Evolutionary conservation across 2,329 filamentous ascomycete genomes (phyloP).

Genomic region (Hypoxylon sp.): DNA sequence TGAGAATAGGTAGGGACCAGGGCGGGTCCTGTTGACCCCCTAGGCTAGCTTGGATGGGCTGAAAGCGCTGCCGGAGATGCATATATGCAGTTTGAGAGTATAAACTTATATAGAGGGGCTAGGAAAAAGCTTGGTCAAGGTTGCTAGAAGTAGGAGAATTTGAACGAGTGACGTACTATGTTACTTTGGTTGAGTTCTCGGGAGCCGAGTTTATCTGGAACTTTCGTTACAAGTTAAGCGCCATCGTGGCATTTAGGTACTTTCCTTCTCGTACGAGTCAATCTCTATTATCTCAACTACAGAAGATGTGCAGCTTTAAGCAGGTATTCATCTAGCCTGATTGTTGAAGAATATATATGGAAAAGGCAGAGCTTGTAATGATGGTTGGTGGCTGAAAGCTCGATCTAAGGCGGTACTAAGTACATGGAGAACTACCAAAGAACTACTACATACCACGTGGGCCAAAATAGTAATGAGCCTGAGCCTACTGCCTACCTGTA

Average conservation of each 20-base stretch:
- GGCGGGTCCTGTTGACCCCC: conserved; percentile 46
- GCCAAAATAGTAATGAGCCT: conserved; percentile 35
- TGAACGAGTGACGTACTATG: not conserved
- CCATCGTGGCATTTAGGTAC: conserved; percentile 1
- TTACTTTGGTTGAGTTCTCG: conserved; percentile 8
- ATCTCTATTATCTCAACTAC: conserved; percentile 6
- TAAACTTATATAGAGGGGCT: conserved; percentile 32
- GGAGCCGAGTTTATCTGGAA: conserved; percentile 15
- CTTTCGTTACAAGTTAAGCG: conserved; percentile 1
- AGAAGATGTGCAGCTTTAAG: not conserved
- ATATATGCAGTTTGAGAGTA: conserved; percentile 36
- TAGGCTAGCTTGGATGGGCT: conserved; percentile 48
- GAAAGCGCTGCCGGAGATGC: conserved; percentile 43
- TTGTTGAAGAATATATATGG: conserved; percentile 28
- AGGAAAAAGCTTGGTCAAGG: not conserved
- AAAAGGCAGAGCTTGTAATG: conserved; percentile 14
- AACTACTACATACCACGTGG: conserved; percentile 40
- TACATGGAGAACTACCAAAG: conserved; percentile 14
- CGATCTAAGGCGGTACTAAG: conserved; percentile 36
- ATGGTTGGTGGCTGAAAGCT: conserved; percentile 39
- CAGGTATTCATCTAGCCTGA: not conserved
- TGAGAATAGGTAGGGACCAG: conserved; percentile 45
- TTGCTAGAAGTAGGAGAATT: conserved; percentile 3
- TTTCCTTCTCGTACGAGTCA: conserved; percentile 21
- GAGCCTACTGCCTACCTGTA: conserved; percentile 22